Evolutionary conservation across 148 eudicot species (phyloP).

Genomic region (Talinum fruticosum): DNA sequence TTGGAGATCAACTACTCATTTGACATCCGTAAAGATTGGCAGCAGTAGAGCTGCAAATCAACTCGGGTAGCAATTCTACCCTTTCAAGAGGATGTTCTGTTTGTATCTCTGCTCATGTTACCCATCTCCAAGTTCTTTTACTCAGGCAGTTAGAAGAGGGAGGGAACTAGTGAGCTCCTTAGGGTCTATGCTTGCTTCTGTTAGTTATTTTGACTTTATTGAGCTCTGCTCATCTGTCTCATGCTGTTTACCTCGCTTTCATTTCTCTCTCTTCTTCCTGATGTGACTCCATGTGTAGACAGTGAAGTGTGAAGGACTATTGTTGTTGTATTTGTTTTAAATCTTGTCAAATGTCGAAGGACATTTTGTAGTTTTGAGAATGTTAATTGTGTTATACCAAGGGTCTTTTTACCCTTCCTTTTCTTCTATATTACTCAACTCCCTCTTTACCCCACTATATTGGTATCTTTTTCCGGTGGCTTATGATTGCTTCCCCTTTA

Average conservation of each 20-base stretch:
- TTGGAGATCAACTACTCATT: conserved; percentile 77
- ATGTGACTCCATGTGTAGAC: conserved; percentile 11
- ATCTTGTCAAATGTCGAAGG: conserved; percentile 5
- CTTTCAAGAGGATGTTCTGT: background rate
- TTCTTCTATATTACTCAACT: conserved; percentile 11
- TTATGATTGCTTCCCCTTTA: conserved; percentile 9
- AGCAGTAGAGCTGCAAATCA: background rate
- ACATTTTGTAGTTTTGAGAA: conserved; percentile 1
- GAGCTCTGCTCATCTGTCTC: background rate
- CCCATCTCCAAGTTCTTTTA: background rate
- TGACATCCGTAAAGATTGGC: conserved; percentile 74
- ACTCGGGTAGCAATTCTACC: background rate
- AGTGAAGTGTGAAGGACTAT: conserved; percentile 1
- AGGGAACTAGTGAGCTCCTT: conserved; percentile 5
- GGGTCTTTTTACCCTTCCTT: background rate
- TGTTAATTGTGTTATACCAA: background rate
- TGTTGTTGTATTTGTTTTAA: conserved; percentile 11
- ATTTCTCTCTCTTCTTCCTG: background rate
- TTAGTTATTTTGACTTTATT: background rate
- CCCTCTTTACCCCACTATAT: background rate
- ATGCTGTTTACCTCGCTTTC: background rate
- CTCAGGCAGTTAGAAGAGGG: background rate
- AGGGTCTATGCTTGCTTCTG: conserved; percentile 3
- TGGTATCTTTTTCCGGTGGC: background rate
- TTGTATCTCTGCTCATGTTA: conserved; percentile 3